phyloP scores from a whole-genome alignment of 495 filamentous ascomycete species.

The Neurospora sp. region DNA sequence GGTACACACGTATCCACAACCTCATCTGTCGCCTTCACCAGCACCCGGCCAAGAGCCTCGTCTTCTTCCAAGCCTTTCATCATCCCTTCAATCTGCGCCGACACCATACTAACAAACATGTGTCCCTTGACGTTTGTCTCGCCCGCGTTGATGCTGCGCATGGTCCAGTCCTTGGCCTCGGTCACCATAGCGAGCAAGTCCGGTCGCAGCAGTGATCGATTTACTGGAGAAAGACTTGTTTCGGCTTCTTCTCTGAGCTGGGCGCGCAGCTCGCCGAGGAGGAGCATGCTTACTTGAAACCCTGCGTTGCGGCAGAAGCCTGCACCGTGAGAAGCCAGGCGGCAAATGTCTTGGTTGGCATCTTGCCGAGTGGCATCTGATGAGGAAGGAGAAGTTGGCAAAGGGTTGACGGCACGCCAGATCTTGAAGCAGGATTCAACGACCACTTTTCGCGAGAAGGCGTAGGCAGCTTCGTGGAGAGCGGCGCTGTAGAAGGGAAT shows the following conservation, averaged over 20 bases:
- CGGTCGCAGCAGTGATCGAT: slow-evolving; percentile 22
- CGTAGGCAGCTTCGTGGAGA: slow-evolving; percentile 32
- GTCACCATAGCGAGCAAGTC: slow-evolving; percentile 40
- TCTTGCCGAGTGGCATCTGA: slow-evolving; percentile 15
- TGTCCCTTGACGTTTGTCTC: slow-evolving; percentile 51
- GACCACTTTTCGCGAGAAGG: slow-evolving; percentile 39
- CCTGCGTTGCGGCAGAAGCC: slow-evolving; percentile 32
- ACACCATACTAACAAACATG: slow-evolving; percentile 31
- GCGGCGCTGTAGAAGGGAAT: slow-evolving; percentile 31
- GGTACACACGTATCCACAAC: slow-evolving; percentile 21
- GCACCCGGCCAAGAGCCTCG: slow-evolving; percentile 18
- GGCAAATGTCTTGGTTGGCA: slow-evolving; percentile 11
- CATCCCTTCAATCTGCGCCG: slow-evolving; percentile 35
- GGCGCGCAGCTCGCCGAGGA: slow-evolving; percentile 37
- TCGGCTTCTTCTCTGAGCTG: slow-evolving; percentile 42
- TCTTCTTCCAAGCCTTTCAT: slow-evolving; percentile 22
- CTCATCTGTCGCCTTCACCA: slow-evolving; percentile 32
- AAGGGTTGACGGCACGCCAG: slow-evolving; percentile 33
- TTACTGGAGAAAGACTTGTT: neutral
- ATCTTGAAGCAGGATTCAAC: slow-evolving; percentile 42
- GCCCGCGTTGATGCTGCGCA: slow-evolving; percentile 35
- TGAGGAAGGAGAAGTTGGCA: neutral
- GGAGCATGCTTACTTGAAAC: slow-evolving; percentile 32
- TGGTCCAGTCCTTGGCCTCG: slow-evolving; percentile 34
- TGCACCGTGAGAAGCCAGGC: slow-evolving; percentile 27